Evolutionary conservation across 768 basidiomycete genomes (phyloP), one percentile per base, ranked within the genome.

Genomic region (Podaxis sp.): DNA sequence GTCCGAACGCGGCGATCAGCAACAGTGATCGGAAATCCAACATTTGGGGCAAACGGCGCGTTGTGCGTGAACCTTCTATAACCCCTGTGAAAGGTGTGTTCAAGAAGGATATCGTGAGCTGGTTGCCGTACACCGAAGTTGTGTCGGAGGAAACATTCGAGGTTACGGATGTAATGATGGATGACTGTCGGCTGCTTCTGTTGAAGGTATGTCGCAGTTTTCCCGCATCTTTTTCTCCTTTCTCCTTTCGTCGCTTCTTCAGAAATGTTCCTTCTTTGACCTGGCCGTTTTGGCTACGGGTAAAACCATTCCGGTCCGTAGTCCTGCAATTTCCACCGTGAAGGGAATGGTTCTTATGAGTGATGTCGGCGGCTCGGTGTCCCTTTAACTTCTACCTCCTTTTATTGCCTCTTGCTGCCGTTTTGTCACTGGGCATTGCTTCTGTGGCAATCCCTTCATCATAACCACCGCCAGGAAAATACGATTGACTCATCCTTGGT

Each of bases 81-180:
- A 79, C 77, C 9, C 70, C 74, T 22, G 77, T 75, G n/a, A 75
- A 76, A 11, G 80, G 78, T 0, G 81, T 83, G 33, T 85, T 84
- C 66, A 71, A 68, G 62, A 67, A 80, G 52, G 80, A 83, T 65
- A 78, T 84, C 61, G 74, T 77, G 52, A 82, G 79, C 65, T 77
- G 70, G 57, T 69, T 86, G 64, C 81, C 84, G 8, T 84, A 84
- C 66, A 78, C 79, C 51, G 83, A 85, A 70, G 74, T 81, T 22
- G 71, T 82, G 33, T 84, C 81, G 66, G 70, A 79, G 67, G 79
- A 83, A 57, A 72, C 69, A 19, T 82, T 79, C 64, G 77, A 80
- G 65, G 79, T 83, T 48, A 83, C 81, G 55, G 82, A 84, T 69
- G 83, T 82, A 56, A 84, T 84, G 83, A 81, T 84, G 78, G 84